Evolutionary conservation across 768 basidiomycete genomes (phyloP).

Genomic region (Boletus fagicola): DNA sequence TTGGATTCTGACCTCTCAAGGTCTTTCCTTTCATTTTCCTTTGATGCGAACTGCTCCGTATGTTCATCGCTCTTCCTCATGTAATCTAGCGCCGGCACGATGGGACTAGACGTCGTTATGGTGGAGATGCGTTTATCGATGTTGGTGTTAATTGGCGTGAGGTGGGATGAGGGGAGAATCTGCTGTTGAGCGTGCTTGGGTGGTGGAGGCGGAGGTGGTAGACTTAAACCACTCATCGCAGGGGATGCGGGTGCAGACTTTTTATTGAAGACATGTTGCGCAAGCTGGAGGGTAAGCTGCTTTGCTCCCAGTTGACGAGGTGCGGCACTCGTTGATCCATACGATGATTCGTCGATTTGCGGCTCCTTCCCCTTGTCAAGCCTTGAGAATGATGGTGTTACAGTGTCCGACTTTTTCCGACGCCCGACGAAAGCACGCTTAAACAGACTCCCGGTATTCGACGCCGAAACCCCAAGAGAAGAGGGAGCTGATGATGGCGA

Average conservation of each 20-base stretch:
- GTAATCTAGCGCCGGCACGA: conserved; percentile 57
- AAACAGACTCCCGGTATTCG: conserved; percentile 28
- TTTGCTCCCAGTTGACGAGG: conserved; percentile 30
- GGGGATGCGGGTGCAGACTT: conserved; percentile 35
- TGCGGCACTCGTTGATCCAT: conserved; percentile 9
- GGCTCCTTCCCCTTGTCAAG: conserved; percentile 23
- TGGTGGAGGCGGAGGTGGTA: conserved; percentile 38
- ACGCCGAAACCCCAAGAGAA: conserved; percentile 19
- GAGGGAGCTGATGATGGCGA: conserved; percentile 32
- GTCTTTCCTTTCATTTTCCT: conserved; percentile 32
- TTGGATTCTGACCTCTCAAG: conserved; percentile 45
- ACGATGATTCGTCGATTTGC: conserved; percentile 19
- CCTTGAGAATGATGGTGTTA: conserved; percentile 19
- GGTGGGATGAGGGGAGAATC: conserved; percentile 23
- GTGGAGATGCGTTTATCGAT: conserved; percentile 47
- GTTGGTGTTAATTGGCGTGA: conserved; percentile 20
- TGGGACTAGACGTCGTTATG: conserved; percentile 52
- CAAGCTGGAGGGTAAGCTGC: conserved; percentile 41
- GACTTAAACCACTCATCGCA: conserved; percentile 28
- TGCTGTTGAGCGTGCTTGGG: conserved; percentile 34
- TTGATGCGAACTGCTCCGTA: conserved; percentile 19
- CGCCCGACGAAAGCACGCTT: conserved; percentile 34
- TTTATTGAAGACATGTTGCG: conserved; percentile 48
- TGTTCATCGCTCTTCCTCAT: conserved; percentile 43
- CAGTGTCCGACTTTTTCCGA: conserved; percentile 32